Evolutionary conservation across 495 filamentous ascomycete genomes (phyloP), one percentile per base, ranked within the genome.

Genomic region (Corynascus novoguineensis): DNA sequence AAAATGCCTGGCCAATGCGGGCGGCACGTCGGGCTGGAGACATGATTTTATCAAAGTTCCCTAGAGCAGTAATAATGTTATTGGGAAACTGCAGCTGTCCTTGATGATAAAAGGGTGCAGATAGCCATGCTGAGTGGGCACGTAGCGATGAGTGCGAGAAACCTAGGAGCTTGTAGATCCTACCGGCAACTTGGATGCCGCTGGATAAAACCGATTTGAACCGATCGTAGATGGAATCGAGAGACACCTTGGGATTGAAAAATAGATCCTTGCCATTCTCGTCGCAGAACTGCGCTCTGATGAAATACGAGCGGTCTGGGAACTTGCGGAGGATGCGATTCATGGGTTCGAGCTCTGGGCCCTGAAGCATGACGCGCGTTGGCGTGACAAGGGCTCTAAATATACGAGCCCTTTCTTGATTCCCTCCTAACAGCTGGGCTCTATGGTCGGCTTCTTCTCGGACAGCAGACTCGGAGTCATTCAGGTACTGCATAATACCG

Each of bases 111-210:
- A 95, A 90, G 0, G 84, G 80, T 0, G 87, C 83, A 71, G 85
- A 84, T 58, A 90, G 89, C 87, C 87, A 90, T 45, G 79, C 83
- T 0, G 83, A 80, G 52, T 87, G 85, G 0, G 76, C 67, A 10
- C 87, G 75, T 28, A 95, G 74, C 0, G 87, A 90, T 0, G 87
- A 91, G 66, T 90, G 87, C 0, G 88, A 92, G 64, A 92, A 95
- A 1, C 89, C 89, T 1, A 92, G 72, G 62, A 92, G 92, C 7
- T 68, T 64, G 63, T 83, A 95, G 0, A 60, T 48, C 11, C 84
- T 77, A 5, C 83, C 87, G 14, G 78, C 86, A 38, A 93, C 82
- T 5, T 69, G 65, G 27, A 92, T 79, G 1, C 79, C 81, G 1
- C 71, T 65, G 5, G 73, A 54, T 15, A 90, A 67, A 2, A 89